phyloP scores from a whole-genome alignment of 164 flowering plant species.

The Stephania cephalantha region DNA sequence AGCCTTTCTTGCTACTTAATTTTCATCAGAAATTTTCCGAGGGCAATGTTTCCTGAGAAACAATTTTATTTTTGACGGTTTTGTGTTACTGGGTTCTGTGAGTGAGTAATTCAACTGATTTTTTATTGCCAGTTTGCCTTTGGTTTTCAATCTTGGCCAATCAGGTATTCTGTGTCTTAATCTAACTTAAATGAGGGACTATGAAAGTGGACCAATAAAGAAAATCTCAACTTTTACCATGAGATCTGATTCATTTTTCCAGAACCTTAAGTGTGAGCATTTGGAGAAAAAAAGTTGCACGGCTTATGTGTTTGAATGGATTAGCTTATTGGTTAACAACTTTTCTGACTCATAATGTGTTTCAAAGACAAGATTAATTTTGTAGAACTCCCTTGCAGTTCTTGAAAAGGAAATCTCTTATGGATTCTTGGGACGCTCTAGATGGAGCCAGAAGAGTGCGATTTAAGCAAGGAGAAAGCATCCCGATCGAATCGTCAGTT shows the following conservation, averaged over 20 bases:
- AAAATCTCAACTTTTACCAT: no score
- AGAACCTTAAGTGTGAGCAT: no score
- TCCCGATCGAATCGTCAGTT: slow-evolving; percentile 34
- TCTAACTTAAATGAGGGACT: background rate
- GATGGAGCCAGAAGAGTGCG: slow-evolving; percentile 75
- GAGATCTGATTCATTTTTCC: no score
- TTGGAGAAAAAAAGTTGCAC: no score
- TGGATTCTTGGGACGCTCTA: slow-evolving; percentile 54
- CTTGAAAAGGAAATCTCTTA: slow-evolving; percentile 34
- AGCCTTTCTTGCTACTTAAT: background rate
- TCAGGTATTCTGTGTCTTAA: background rate
- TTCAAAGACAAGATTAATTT: background rate
- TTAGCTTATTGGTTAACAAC: background rate
- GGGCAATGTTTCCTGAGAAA: background rate
- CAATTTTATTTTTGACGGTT: background rate
- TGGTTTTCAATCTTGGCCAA: background rate
- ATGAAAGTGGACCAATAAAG: background rate
- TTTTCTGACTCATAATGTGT: background rate
- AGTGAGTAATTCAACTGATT: background rate
- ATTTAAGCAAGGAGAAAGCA: slow-evolving; percentile 63
- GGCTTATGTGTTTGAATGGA: no score
- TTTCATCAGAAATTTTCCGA: background rate
- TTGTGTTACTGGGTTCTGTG: background rate
- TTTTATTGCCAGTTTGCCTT: background rate
- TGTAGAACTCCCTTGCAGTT: slow-evolving; percentile 13